Base-by-base conservation (phyloP, 2,329 filamentous ascomycete species). In the Nemania serpens region DNA sequence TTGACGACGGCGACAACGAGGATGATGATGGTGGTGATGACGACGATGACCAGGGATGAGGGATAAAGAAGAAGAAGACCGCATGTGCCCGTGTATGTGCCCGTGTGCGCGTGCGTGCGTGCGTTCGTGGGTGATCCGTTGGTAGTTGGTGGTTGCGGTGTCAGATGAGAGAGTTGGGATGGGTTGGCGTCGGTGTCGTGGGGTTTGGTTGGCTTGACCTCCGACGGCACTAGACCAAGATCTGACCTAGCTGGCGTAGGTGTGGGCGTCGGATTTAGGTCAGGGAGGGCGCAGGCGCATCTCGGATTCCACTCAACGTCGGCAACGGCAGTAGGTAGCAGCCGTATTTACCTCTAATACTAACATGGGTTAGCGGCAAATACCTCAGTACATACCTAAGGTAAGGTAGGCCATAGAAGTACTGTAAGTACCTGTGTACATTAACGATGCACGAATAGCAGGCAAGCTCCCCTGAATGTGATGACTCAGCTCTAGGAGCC, bases 51-150 rank as follows among this genome's bases (percentile, higher is more conserved):
- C 13, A 9, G 41, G 15, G 42, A 52, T 39, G 33, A 39, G 36
- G 10, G 47, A 55, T 33, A 37, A 34, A 18, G 48, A 41, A 51
- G 54, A 47, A 25, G 33, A 47, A 29, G 51, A 59, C 51, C 37
- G 39, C 62, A 59, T 62, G 59, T 59, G 59, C 29, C 47, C 20
- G 50, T 45, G 54, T 29, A 1, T 29, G 46, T 45, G 42, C 25
- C 25, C 29, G 53, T 48, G 55, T 33, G 37, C 37, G 11, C 4
- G 36, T 12, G 36, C 36, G 7, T 18, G 46, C 25, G 34, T 2
- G 25, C 20, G 43, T 9, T 25, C 25, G 45, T 34, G 43, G 46
- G 37, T 56, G 22, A 33, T 48, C 20, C 10, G 42, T n/a, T n/a
- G n/a, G n/a, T n/a, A n/a, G n/a, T n/a, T 36, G 33, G 53, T 46